Conservation (phyloP, 75 land plant genomes). For the Ceratopteris richardii region DNA sequence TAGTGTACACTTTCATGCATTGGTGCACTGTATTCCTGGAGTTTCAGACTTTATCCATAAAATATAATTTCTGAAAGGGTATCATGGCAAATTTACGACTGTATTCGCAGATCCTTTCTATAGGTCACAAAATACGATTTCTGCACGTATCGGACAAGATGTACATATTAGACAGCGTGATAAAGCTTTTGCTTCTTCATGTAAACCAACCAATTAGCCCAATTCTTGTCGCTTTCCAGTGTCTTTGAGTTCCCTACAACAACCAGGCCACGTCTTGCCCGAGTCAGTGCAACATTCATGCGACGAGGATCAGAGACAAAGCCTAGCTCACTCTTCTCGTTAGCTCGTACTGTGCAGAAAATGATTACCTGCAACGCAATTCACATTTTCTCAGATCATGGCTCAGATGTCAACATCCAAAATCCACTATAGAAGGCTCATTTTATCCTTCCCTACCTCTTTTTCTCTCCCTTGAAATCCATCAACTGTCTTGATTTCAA, state of each 20-base stretch:
- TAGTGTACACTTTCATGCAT: no score
- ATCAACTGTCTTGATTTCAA: conserved; percentile 31
- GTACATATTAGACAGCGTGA: no score
- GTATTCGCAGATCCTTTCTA: no score
- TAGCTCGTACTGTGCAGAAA: conserved; percentile 26
- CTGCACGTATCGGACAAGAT: no score
- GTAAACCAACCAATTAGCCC: conserved; percentile 18
- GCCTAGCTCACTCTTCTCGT: conserved; percentile 19
- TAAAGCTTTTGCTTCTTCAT: conserved; percentile 17
- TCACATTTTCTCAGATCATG: no score
- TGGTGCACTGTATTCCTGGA: no score
- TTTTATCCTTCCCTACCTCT: conserved; percentile 7
- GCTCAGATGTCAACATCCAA: no score
- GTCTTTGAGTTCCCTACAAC: conserved; percentile 26
- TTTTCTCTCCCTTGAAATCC: conserved; percentile 38
- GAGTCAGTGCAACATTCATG: conserved; percentile 32
- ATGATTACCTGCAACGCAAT: conserved; percentile 35
- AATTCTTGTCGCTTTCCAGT: conserved; percentile 13
- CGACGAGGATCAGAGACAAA: conserved; percentile 33
- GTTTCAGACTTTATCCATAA: no score
- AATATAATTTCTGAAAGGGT: no score
- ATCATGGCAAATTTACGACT: no score
- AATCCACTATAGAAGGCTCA: no score
- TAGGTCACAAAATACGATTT: no score
- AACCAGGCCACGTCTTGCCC: conserved; percentile 27